Base-by-base conservation (phyloP, 2,329 filamentous ascomycete genomes). In the Dothidotthia symphoricarpi region DNA sequence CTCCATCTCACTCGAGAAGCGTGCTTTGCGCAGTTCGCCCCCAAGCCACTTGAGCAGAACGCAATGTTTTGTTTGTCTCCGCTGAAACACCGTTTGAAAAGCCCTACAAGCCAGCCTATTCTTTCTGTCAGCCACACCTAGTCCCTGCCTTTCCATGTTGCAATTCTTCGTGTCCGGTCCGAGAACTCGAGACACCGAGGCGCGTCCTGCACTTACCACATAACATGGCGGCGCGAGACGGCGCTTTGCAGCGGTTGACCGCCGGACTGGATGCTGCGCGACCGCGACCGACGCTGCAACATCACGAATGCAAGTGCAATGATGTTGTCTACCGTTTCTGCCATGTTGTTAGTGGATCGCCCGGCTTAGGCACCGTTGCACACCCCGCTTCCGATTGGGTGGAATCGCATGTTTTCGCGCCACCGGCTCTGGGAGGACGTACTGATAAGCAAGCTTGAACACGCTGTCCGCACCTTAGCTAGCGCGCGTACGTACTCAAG, bases 1-100 rank as follows among this genome's bases (percentile, higher is more conserved):
- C 42, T 67, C 66, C 40, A 48, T 48, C 33, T 45, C 42, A 43
- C 50, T 42, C 26, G 51, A 54, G 31, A 57, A 54, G 45, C 51
- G 51, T 37, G 45, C 49, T 24, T 58, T 51, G 39, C 41, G 44
- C 45, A 70, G 48, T 44, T 65, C 61, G 34, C 30, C 41, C 32
- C 56, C 72, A 43, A 95, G 66, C 88, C 88, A 95, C 22, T 61
- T 63, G 40, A 96, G 66, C 11, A 90, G 75, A 19, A 68, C 67
- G 4, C 57, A 58, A 64, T 88, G 87, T 37, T 74, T 77, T 24
- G 83, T 83, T 73, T 95, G 89, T 63, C 85, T 88, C 51, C 74
- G 76, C 31, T 66, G 63, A 53, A 96, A 72, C 17, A 93, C 82
- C 34, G 74, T 69, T 30, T 72, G 64, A 55, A 95, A 95, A 4